phyloP scores from a whole-genome alignment of 768 basidiomycete species.

The Thelephora ganbajun region DNA sequence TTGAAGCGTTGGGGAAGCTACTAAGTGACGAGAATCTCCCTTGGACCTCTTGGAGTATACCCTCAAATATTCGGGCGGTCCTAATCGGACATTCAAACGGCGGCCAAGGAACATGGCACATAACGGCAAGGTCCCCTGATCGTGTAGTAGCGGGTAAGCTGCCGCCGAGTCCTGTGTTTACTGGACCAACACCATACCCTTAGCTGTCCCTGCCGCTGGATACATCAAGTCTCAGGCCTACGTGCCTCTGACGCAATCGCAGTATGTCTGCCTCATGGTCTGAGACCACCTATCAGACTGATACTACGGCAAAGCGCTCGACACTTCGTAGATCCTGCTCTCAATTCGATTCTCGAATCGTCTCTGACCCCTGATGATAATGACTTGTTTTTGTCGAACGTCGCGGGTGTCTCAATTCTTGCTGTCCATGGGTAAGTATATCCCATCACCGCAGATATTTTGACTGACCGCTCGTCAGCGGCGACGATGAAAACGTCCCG shows the following conservation, averaged over 20 bases:
- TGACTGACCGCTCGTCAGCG: slow-evolving; percentile 24
- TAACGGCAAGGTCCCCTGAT: slow-evolving; percentile 68
- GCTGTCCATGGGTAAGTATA: slow-evolving; percentile 62
- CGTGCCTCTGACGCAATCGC: slow-evolving; percentile 55
- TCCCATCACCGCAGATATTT: neutral
- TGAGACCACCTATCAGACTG: neutral
- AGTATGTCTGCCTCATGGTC: slow-evolving; percentile 19
- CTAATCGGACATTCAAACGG: slow-evolving; percentile 90
- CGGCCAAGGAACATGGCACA: slow-evolving; percentile 80
- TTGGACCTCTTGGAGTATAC: slow-evolving; percentile 28
- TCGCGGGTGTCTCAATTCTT: slow-evolving; percentile 52
- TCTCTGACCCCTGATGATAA: slow-evolving; percentile 78
- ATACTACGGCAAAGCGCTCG: slow-evolving; percentile 29
- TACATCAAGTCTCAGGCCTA: slow-evolving; percentile 86
- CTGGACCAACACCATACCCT: neutral
- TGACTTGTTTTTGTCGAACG: slow-evolving; percentile 71
- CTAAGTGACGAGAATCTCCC: slow-evolving; percentile 16
- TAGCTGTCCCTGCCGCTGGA: slow-evolving; percentile 65
- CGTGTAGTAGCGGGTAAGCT: slow-evolving; percentile 44
- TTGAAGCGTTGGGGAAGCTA: slow-evolving; percentile 42
- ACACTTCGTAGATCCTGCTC: slow-evolving; percentile 66
- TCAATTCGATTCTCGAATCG: slow-evolving; percentile 59
- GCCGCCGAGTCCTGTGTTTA: neutral
- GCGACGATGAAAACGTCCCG: slow-evolving; percentile 77
- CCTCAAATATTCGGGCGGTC: slow-evolving; percentile 29